Evolutionary conservation across 495 filamentous ascomycete species (phyloP).

Genomic region (Hypomontagnella submonticulosa): DNA sequence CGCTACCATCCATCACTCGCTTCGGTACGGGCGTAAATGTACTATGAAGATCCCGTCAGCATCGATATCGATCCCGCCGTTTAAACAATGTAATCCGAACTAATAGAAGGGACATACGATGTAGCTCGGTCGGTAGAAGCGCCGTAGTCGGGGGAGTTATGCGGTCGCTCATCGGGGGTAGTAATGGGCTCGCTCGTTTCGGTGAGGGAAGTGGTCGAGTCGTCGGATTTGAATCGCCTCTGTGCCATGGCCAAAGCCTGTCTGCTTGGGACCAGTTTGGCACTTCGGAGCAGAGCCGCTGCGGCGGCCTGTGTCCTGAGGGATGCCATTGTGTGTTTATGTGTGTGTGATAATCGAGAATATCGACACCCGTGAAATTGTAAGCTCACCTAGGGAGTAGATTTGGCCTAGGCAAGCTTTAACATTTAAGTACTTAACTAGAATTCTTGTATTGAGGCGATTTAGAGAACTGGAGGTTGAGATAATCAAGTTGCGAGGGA

Average conservation of each 20-base stretch:
- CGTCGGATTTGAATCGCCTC: slow-evolving; percentile 59
- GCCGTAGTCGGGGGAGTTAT: slow-evolving; percentile 82
- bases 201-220: slow-evolving; percentile 47
- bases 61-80: not conserved
- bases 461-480: slow-evolving; percentile 24
- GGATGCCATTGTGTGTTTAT: slow-evolving; percentile 50
- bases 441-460: slow-evolving; percentile 32
- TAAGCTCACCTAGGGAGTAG: slow-evolving; percentile 11
- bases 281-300: slow-evolving; percentile 59
- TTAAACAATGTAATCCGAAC: not conserved
- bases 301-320: slow-evolving; percentile 56
- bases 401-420: not conserved
- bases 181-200: slow-evolving; percentile 27
- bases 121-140: slow-evolving; percentile 81
- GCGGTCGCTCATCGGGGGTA: slow-evolving; percentile 50
- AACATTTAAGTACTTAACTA: slow-evolving; percentile 1
- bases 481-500: slow-evolving; percentile 29
- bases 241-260: slow-evolving; percentile 52
- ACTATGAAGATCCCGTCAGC: slow-evolving; percentile 55
- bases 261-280: slow-evolving; percentile 48
- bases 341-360: not conserved
- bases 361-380: slow-evolving; percentile 12
- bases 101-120: slow-evolving; percentile 65
- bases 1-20: slow-evolving; percentile 88
- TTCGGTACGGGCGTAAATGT: slow-evolving; percentile 90